phyloP scores from a whole-genome alignment of 2,329 filamentous ascomycete species.

The Coleophoma crateriformis region DNA sequence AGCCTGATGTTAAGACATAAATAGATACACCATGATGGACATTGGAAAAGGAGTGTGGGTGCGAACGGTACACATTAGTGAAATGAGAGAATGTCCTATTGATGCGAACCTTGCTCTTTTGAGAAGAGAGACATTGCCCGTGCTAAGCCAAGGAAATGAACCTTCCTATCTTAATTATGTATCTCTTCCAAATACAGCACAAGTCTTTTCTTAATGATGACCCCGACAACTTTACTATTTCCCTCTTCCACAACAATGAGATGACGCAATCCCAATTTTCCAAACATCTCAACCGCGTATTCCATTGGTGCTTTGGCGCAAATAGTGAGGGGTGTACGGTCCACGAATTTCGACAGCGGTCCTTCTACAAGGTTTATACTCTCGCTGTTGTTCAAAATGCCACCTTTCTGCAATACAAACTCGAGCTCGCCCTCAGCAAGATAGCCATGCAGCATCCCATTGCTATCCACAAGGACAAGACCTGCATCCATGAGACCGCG shows the following conservation, averaged over 20 bases:
- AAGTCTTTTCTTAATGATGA: conserved; percentile 53
- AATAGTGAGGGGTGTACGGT: conserved; percentile 45
- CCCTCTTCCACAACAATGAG: conserved; percentile 47
- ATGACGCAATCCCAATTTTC: conserved; percentile 48
- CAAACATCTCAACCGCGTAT: conserved; percentile 55
- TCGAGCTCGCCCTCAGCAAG: conserved; percentile 47
- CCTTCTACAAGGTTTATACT: conserved; percentile 27
- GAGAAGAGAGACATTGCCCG: too few species aligned
- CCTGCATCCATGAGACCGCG: conserved; percentile 52
- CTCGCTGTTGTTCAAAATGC: conserved; percentile 15
- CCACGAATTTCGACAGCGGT: conserved; percentile 41
- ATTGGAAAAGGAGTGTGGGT: too few species aligned
- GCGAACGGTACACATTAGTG: too few species aligned
- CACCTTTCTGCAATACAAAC: conserved; percentile 33
- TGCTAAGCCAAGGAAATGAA: too few species aligned
- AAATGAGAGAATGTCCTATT: too few species aligned
- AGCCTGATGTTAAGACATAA: conserved; percentile 96
- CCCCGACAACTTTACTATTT: conserved; percentile 41
- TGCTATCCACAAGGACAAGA: conserved; percentile 45
- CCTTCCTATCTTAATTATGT: conserved; percentile 5
- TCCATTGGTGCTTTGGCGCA: conserved; percentile 48
- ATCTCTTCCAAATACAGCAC: conserved; percentile 44
- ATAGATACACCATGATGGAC: too few species aligned
- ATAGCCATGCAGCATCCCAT: conserved; percentile 46
- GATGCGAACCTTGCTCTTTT: too few species aligned